Base-by-base conservation (phyloP, 78 protist species). In the Guillardia theta region DNA sequence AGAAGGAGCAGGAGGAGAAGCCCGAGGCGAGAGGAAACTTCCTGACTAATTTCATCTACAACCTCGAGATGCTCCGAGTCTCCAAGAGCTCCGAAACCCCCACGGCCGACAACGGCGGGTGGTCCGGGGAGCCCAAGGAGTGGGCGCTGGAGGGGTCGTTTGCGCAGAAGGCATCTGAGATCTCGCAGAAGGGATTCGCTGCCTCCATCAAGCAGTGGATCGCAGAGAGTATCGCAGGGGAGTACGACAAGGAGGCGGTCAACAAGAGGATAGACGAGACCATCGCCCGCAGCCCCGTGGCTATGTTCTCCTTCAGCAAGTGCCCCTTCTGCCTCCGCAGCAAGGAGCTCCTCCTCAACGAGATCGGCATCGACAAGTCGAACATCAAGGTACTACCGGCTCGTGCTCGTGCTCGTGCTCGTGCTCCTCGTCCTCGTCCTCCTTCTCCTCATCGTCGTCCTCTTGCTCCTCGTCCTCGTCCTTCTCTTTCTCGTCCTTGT, bases 131-230 rank as follows among this genome's bases (percentile, higher is more conserved):
- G 41, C 83, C 83, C 45, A 24, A 6, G 8, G 83, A 1, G 41
- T 70, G 83, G 83, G 83, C 83, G 5, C 27, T 36, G 45, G 41
- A 18, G 27, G 83, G 36, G n/a, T 70, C 83, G 45, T 0, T 70
- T 24, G 83, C 83, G 33, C 83, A 70, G 22, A 70, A 18, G 22
- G 83, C 36, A 43, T 70, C 83, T 43, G 36, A 43, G 1, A 4
- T 70, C 45, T 70, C 83, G 36, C 83, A 70, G 83, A 43, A 36
- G 22, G 70, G 70, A 58, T 70, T 70, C 83, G 83, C 83, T 33
- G 70, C 70, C 21, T 70, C 62, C 62, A 53, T 70, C 83, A 70
- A 70, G 83, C 83, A 70, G 83, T 70, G 83, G 83, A 70, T 70
- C 15, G 83, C 83, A 43, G 83, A 70, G 36, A 70, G 83, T 24